Evolutionary conservation across 2,329 filamentous ascomycete genomes (phyloP), one percentile per base, ranked within the genome.

Genomic region (Orbilia ellipsospora): DNA sequence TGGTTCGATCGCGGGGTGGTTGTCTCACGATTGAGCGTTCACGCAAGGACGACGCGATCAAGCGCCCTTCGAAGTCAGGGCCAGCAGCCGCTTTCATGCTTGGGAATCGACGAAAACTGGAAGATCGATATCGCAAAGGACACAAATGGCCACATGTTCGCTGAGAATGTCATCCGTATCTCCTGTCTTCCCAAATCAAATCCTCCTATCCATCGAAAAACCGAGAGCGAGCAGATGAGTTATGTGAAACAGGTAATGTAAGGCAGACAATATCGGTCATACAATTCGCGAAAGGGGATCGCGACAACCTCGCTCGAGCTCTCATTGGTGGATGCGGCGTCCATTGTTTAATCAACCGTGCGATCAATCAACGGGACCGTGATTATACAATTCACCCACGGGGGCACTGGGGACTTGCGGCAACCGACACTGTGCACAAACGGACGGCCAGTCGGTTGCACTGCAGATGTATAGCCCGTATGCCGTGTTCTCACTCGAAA

Each of bases 271-370:
- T 62, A 51, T 52, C 57, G 16, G 57, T 57, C 65, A 62, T 36
- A 62, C 50, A 20, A 50, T 70, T 36, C 66, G 57, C 51, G 57
- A 70, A 70, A 70, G 57, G 66, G 66, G 66, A 63, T 70, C 36
- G 36, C 40, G 57, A 23, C 56, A 20, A 48, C 36, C 56, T 60
- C 18, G 6, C 40, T 44, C 40, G 40, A 18, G 16, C 16, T 62
- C 57, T 44, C 44, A 69, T 69, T 69, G 65, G 65, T 56, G 48
- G 65, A 61, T 16, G 23, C 31, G 26, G 16, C n/a, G 52, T 42
- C n/a, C 18, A 18, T 44, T 36, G 31, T 36, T 36, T 6, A 31
- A 28, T 18, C 54, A 28, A 18, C 20, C 31, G 2, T 45, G 7
- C 13, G 36, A 45, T 45, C 56, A 45, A n/a, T 5, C 15, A 48